These are phyloP conservation scores for Tylopilus plumbeoviolaceoides DNA, from an alignment of 768 basidiomycete genomes.

Conservation along the genomic window DNA sequence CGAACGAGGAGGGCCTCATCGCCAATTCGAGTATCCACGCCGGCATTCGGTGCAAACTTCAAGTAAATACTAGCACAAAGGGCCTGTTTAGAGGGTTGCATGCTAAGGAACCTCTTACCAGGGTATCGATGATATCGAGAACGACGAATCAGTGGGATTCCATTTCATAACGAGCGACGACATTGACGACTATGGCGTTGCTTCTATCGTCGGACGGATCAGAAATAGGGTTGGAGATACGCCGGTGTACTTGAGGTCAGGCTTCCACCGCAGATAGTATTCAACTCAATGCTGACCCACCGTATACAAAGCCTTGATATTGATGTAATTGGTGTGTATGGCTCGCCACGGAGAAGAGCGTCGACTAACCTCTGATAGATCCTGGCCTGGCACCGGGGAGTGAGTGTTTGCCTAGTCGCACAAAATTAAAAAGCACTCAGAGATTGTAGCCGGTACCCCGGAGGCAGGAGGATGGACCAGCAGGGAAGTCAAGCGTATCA, in stretches of 20 bases:
- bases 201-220: conserved; percentile 67
- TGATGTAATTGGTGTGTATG: conserved; percentile 64
- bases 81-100: background rate
- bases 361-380: conserved; percentile 37
- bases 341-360: background rate
- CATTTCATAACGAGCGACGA: conserved; percentile 77
- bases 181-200: conserved; percentile 74
- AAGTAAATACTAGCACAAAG: conserved; percentile 39
- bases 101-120: background rate
- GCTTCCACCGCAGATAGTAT: background rate
- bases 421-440: background rate
- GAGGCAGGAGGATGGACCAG: conserved; percentile 85
- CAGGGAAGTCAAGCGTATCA: conserved; percentile 75
- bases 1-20: conserved; percentile 74
- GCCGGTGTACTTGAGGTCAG: conserved; percentile 72
- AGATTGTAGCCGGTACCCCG: conserved; percentile 66
- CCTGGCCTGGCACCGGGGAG: conserved; percentile 78
- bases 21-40: conserved; percentile 74
- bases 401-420: conserved; percentile 33
- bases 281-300: background rate
- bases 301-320: conserved; percentile 58
- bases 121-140: conserved; percentile 39
- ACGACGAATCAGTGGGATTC: conserved; percentile 74
- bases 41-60: conserved; percentile 77
- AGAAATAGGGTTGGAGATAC: conserved; percentile 64